Evolutionary conservation across 169 alveolate species (phyloP).

Genomic region (Plasmodium chabaudi): DNA sequence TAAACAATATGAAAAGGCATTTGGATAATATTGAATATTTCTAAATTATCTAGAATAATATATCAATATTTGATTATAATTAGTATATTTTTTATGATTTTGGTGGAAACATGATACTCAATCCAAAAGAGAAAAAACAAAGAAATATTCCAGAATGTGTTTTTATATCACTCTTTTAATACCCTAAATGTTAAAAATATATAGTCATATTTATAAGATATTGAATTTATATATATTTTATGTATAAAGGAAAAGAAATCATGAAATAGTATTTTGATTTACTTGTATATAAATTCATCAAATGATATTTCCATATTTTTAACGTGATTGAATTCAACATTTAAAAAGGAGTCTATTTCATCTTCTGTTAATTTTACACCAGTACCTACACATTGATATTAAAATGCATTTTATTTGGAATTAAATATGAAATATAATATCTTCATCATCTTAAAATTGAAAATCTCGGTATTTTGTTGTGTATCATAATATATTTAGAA

Average conservation of each 20-base stretch:
- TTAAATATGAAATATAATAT: slow-evolving; percentile 1
- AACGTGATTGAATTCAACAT: slow-evolving; percentile 51
- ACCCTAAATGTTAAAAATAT: slow-evolving; percentile 38
- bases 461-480: slow-evolving; percentile 1
- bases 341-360: slow-evolving; percentile 73
- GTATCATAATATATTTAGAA: not conserved
- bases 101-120: no score
- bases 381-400: slow-evolving; percentile 32
- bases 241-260: slow-evolving; percentile 4
- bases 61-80: no score
- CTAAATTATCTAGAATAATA: no score
- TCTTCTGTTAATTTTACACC: slow-evolving; percentile 69
- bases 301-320: slow-evolving; percentile 61
- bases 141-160: not conserved
- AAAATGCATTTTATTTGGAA: not conserved
- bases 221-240: slow-evolving; percentile 20
- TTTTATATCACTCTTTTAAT: slow-evolving; percentile 49
- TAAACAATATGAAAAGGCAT: no score
- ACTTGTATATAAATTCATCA: slow-evolving; percentile 72
- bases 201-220: slow-evolving; percentile 16
- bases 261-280: slow-evolving; percentile 20
- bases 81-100: no score
- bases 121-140: no score
- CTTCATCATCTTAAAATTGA: slow-evolving; percentile 4
- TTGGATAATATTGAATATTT: no score